These are phyloP conservation scores for Phytophthora quininea DNA, from an alignment of 352 stramenopile genomes.

Conservation along the genomic window DNA sequence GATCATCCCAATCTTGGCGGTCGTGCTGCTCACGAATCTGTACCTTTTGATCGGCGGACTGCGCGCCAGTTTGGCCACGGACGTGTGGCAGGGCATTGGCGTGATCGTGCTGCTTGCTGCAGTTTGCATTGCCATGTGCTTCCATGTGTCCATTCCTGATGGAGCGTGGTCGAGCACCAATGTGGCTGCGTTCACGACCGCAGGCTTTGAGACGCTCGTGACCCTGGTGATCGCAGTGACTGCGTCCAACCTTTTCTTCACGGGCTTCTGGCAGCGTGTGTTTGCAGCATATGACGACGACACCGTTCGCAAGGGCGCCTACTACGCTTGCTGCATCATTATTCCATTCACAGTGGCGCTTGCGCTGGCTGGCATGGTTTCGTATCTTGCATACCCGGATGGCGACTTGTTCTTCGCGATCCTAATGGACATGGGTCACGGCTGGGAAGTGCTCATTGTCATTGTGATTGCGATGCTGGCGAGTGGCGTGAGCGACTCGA, in stretches of 20 bases:
- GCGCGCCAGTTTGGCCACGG: conserved; percentile 71
- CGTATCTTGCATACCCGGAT: conserved; percentile 63
- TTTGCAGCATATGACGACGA: conserved; percentile 63
- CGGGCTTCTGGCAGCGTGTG: conserved; percentile 82
- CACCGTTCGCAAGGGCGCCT: conserved; percentile 53
- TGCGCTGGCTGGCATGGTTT: conserved; percentile 74
- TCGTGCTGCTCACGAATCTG: conserved; percentile 72
- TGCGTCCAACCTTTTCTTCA: conserved; percentile 79
- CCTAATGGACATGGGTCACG: conserved; percentile 68
- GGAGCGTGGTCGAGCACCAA: conserved; percentile 58
- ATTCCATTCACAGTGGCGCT: conserved; percentile 76
- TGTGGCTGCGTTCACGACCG: conserved; percentile 64
- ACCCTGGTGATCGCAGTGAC: conserved; percentile 73
- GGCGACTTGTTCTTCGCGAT: conserved; percentile 74
- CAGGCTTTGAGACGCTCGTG: conserved; percentile 74
- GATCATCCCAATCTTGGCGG: conserved; percentile 59
- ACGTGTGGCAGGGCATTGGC: conserved; percentile 75
- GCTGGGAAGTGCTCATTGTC: conserved; percentile 72
- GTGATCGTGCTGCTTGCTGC: conserved; percentile 62
- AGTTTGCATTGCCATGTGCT: conserved; percentile 69
- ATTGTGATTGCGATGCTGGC: conserved; percentile 76
- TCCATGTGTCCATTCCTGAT: conserved; percentile 55
- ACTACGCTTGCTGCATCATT: conserved; percentile 54
- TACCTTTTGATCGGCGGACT: conserved; percentile 80
- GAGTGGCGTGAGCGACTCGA: conserved; percentile 67